Evolutionary conservation across 164 flowering plant species (phyloP).

Genomic region (Annona squamosa): DNA sequence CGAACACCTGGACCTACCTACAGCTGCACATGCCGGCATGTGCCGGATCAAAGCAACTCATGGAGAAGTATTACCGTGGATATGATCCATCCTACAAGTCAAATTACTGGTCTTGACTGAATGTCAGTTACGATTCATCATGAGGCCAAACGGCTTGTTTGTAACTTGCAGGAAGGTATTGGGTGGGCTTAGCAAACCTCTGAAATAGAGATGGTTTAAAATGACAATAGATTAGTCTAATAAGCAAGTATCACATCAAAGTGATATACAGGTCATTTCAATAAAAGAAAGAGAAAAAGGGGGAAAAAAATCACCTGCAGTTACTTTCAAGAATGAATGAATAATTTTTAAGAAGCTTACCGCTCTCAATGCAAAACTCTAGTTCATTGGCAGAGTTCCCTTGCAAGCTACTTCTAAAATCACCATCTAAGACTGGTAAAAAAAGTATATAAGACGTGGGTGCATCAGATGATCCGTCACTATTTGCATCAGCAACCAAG

Average conservation of each 20-base stretch:
- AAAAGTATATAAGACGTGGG: constrained; percentile 35
- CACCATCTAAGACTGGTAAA: constrained; percentile 57
- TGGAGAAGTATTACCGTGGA: not conserved
- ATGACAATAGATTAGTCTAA: not conserved
- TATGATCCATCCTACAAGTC: not conserved
- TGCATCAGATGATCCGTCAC: constrained; percentile 9
- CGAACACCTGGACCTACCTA: not conserved
- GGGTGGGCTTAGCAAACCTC: not conserved
- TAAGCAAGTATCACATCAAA: not conserved
- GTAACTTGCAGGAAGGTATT: not conserved
- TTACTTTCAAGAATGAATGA: not conserved
- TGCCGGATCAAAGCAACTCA: not conserved
- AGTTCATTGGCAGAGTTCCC: constrained; percentile 52
- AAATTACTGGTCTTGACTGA: not conserved
- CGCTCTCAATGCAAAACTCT: constrained; percentile 57
- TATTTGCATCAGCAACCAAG: constrained; percentile 6
- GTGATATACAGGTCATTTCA: no score
- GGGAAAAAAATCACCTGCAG: not conserved
- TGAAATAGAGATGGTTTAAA: not conserved
- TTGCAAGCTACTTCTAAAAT: constrained; percentile 56
- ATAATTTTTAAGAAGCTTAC: constrained; percentile 14
- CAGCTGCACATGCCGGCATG: not conserved
- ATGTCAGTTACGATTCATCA: not conserved
- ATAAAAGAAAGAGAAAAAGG: not conserved
- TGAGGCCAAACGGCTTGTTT: not conserved